Evolutionary conservation across 441 rosid genomes (phyloP).

Genomic region (Viola pubescens): DNA sequence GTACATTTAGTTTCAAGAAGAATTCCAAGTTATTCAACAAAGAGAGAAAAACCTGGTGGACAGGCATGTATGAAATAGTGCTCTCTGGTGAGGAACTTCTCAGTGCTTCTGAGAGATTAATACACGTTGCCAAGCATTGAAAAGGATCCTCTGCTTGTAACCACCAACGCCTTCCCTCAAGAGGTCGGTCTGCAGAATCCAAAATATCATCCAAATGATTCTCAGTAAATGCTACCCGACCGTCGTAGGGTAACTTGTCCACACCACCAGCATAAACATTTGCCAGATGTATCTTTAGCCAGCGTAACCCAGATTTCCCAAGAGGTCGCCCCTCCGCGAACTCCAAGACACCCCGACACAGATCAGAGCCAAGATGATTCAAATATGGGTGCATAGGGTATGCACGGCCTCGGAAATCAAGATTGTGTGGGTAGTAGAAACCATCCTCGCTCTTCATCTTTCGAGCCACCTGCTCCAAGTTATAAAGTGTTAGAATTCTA

Average conservation of each 20-base stretch:
- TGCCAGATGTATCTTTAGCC: conserved; percentile 98
- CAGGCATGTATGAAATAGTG: conserved; percentile 66
- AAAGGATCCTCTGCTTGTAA: conserved; percentile 94
- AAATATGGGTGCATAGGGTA: conserved; percentile 97
- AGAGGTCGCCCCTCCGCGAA: conserved; percentile 91
- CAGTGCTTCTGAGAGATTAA: conserved; percentile 83
- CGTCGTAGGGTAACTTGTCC: conserved; percentile 81
- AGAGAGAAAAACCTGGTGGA: conserved; percentile 68
- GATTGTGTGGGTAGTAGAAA: conserved; percentile 90
- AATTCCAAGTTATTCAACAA: neutral
- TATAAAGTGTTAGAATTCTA: conserved; percentile 20
- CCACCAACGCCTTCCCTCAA: conserved; percentile 97
- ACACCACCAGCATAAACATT: conserved; percentile 90
- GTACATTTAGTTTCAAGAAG: neutral
- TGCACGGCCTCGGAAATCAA: conserved; percentile 99
- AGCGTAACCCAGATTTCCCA: conserved; percentile 72
- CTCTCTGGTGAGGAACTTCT: conserved; percentile 76
- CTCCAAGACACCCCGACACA: conserved; percentile 93
- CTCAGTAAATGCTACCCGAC: conserved; percentile 75
- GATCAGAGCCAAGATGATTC: conserved; percentile 97
- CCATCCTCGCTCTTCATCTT: conserved; percentile 92
- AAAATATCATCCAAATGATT: conserved; percentile 78
- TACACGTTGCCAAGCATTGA: conserved; percentile 90
- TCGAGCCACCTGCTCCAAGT: conserved; percentile 75
- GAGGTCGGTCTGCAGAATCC: conserved; percentile 91